These are phyloP conservation scores for Candida albicans DNA, from an alignment of 1,139 yeast genomes.

Conservation along the genomic window DNA sequence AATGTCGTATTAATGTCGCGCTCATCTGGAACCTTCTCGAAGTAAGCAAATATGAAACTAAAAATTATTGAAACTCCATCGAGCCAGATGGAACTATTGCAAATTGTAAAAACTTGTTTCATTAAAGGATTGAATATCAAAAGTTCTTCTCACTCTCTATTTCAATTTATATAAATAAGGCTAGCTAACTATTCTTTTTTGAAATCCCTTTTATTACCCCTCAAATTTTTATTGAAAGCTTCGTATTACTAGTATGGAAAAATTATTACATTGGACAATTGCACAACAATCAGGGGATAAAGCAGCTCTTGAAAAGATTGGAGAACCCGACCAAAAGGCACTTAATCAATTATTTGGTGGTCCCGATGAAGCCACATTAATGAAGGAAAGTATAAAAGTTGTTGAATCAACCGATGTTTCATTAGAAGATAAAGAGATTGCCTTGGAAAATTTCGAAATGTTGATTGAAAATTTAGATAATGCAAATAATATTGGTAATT, in stretches of 20 bases:
- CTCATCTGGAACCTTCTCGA: slow-evolving; percentile 8
- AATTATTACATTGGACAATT: slow-evolving; percentile 86
- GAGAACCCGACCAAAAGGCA: slow-evolving; percentile 74
- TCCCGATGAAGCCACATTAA: slow-evolving; percentile 81
- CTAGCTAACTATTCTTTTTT: neutral
- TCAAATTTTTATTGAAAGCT: too few relatives aligned
- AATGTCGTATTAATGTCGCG: slow-evolving; percentile 4
- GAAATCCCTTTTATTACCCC: neutral
- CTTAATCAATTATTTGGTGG: slow-evolving; percentile 77
- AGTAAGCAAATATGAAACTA: neutral
- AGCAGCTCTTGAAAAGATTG: slow-evolving; percentile 58
- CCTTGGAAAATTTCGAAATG: slow-evolving; percentile 92
- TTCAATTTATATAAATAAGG: too few relatives aligned
- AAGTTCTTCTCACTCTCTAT: neutral
- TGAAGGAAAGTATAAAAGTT: slow-evolving; percentile 72
- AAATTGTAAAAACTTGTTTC: too few relatives aligned
- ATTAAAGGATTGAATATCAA: neutral
- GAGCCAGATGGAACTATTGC: too few relatives aligned
- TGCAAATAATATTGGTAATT: slow-evolving; percentile 85
- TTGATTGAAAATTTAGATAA: slow-evolving; percentile 90
- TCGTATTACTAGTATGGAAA: slow-evolving; percentile 59
- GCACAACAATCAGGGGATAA: slow-evolving; percentile 73
- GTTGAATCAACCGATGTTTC: slow-evolving; percentile 63
- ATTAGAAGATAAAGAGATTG: slow-evolving; percentile 64
- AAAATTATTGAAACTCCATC: too few relatives aligned